Evolutionary conservation across 257 asterid species (phyloP), one percentile per base, ranked within the genome.

Genomic region (Solanum arcanum): DNA sequence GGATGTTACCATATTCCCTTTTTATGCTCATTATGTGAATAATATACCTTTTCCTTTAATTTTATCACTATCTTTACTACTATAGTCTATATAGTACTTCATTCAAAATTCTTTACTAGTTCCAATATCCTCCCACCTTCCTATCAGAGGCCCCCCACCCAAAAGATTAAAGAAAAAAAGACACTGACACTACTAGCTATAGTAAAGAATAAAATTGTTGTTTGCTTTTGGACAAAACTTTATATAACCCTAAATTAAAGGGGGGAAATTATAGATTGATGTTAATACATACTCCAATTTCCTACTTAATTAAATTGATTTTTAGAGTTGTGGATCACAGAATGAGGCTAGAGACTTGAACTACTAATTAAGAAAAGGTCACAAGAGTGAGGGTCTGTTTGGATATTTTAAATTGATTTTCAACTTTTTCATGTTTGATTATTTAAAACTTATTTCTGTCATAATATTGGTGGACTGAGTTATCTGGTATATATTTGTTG

Each of bases 1-100:
- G 75, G 91, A 88, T 88, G 85, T 75, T 72, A 87, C 44, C 76
- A 86, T 83, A 83, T 82, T 56, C 73, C 76, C 87, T 89, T 62
- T 87, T 85, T 46, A 73, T 47, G 74, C 70, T 89, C 87, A 72
- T 83, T 86, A 72, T 68, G 37, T 82, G 74, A 68, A 66, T 37
- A 37, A 37, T 37, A 37, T 80, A n/a, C 11, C 33, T 76, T 84
- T 74, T 62, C 60, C 47, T 62, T 75, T 56, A 56, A 52, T 52
- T 52, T 56, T 85, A 75, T 27, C 85, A 31, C 86, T 78, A 88
- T 46, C 62, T 85, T 39, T 83, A 66, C 80, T 47, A 81, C 46
- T 81, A 49, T 70, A 41, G 86, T 83, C 73, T 62, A 83, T 11
- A 15, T 6, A 52, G 44, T 39, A 84, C 87, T 62, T 68, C 78